Percentiles rank a stretch among this genome's conserved stretches.
Evolutionary conservation across 2,329 filamentous ascomycete genomes (phyloP).

Genomic region (Xenoacremonium recifei): DNA sequence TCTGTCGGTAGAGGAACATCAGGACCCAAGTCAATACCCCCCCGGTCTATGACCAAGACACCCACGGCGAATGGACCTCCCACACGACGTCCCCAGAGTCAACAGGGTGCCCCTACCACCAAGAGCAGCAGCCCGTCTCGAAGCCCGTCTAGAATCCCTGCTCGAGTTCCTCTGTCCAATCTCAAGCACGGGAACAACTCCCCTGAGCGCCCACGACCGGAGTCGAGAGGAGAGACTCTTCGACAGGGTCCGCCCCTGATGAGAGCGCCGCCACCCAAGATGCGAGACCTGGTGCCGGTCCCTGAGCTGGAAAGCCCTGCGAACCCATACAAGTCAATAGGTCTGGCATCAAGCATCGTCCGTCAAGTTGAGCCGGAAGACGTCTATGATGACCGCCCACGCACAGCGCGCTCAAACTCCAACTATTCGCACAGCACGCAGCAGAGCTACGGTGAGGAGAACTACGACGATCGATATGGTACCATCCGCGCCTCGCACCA

Average conservation of each 20-base stretch:
- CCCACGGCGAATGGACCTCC: constrained; percentile 42
- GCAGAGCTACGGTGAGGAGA: constrained; percentile 35
- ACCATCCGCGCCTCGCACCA: constrained; percentile 38
- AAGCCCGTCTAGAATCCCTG: constrained; percentile 58
- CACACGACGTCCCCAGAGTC: constrained; percentile 28
- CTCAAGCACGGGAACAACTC: constrained; percentile 75
- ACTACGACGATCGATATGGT: constrained; percentile 35
- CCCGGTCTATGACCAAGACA: constrained; percentile 51
- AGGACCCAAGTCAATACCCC: constrained; percentile 33
- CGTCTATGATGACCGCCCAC: constrained; percentile 69
- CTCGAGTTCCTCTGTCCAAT: constrained; percentile 66
- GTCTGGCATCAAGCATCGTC: constrained; percentile 54
- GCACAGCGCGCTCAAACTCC: constrained; percentile 37
- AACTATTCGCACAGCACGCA: constrained; percentile 34
- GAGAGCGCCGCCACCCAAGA: constrained; percentile 80
- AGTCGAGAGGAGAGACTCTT: constrained; percentile 44
- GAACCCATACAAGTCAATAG: constrained; percentile 48
- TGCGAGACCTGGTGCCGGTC: constrained; percentile 70
- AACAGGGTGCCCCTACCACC: constrained; percentile 13
- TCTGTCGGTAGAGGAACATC: constrained; percentile 27
- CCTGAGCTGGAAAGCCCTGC: constrained; percentile 51
- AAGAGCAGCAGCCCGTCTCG: constrained; percentile 33
- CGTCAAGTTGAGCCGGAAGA: constrained; percentile 73
- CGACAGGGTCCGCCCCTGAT: constrained; percentile 52
- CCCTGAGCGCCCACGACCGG: constrained; percentile 63